A percentile compares a stretch with the other conserved stretches of the same genome.
phyloP scores from a whole-genome alignment of 345 rosid species.

The Lepidium didymum region DNA sequence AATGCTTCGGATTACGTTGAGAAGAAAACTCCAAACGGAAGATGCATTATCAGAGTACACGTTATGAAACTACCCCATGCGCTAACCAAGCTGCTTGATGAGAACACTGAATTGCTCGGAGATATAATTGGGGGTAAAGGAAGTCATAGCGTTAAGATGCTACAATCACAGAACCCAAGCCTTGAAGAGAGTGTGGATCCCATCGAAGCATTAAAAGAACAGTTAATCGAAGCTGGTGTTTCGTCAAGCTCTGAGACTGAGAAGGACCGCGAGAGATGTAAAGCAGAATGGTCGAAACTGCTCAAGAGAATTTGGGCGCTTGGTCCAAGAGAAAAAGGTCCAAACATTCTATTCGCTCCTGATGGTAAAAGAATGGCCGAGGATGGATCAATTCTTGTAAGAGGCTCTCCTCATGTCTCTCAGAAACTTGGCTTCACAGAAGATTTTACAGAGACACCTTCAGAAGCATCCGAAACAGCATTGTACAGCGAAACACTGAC shows the following conservation, averaged over 20 bases:
- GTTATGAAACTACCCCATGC: conserved; percentile 76
- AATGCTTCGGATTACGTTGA: conserved; percentile 51
- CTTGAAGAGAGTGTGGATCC: conserved; percentile 42
- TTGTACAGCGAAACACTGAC: conserved; percentile 44
- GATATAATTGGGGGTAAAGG: conserved; percentile 58
- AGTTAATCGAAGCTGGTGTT: conserved; percentile 53
- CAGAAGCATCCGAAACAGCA: conserved; percentile 35
- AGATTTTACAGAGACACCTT: conserved; percentile 19
- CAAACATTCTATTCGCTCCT: conserved; percentile 81
- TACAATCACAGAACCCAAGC: conserved; percentile 38
- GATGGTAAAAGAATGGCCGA: conserved; percentile 33
- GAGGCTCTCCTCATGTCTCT: conserved; percentile 67
- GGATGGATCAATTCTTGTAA: conserved; percentile 43
- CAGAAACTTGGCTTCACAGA: conserved; percentile 61
- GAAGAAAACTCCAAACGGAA: conserved; percentile 73
- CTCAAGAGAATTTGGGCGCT: conserved; percentile 82
- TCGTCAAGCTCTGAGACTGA: conserved; percentile 40
- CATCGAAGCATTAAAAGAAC: conserved; percentile 43
- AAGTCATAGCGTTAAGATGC: conserved; percentile 40
- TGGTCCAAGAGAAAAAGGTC: conserved; percentile 90
- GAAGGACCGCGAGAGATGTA: conserved; percentile 58
- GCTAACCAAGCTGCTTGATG: conserved; percentile 76
- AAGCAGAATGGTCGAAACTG: conserved; percentile 58
- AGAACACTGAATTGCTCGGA: conserved; percentile 64
- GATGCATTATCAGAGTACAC: conserved; percentile 62